Conservation (phyloP, 1,284 basidiomycete genomes). For the Heterobasidion annosum region DNA sequence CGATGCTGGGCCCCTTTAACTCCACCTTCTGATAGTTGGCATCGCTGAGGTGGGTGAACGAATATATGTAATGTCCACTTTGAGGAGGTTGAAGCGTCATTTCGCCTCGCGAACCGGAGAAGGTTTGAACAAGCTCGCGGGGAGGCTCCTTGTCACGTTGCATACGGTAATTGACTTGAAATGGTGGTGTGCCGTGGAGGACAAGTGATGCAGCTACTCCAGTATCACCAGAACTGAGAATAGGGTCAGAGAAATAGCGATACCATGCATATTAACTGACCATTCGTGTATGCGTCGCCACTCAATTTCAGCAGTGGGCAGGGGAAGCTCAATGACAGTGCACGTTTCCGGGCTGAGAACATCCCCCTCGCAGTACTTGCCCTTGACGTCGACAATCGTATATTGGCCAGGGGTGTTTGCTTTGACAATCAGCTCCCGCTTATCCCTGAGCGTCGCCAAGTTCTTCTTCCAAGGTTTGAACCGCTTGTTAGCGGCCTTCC, state of each 20-base stretch:
- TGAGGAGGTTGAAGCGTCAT: conserved; percentile 81
- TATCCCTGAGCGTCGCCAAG: conserved; percentile 37
- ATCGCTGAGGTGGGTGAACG: conserved; percentile 77
- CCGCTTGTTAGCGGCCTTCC: conserved; percentile 27
- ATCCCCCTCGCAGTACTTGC: conserved; percentile 73
- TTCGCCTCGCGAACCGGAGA: conserved; percentile 72
- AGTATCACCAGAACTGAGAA: conserved; percentile 80
- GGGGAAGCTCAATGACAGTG: conserved; percentile 64
- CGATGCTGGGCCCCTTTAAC: conserved; percentile 64
- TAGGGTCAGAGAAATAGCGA: neutral
- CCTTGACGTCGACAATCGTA: conserved; percentile 62
- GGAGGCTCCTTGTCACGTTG: conserved; percentile 62
- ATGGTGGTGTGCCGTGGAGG: conserved; percentile 86
- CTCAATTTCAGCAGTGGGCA: conserved; percentile 76
- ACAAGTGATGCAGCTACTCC: conserved; percentile 85
- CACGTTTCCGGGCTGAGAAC: conserved; percentile 77
- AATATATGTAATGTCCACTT: conserved; percentile 87
- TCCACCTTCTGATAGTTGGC: conserved; percentile 73
- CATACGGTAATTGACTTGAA: conserved; percentile 73
- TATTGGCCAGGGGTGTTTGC: conserved; percentile 75
- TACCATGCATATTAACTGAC: conserved; percentile 28
- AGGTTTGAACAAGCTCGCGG: conserved; percentile 49
- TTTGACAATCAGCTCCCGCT: conserved; percentile 39
- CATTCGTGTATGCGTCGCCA: conserved; percentile 92
- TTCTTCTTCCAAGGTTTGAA: conserved; percentile 54